phyloP scores from a whole-genome alignment of 192 early-diverging fungal species.

The Spizellomyces sp. region DNA sequence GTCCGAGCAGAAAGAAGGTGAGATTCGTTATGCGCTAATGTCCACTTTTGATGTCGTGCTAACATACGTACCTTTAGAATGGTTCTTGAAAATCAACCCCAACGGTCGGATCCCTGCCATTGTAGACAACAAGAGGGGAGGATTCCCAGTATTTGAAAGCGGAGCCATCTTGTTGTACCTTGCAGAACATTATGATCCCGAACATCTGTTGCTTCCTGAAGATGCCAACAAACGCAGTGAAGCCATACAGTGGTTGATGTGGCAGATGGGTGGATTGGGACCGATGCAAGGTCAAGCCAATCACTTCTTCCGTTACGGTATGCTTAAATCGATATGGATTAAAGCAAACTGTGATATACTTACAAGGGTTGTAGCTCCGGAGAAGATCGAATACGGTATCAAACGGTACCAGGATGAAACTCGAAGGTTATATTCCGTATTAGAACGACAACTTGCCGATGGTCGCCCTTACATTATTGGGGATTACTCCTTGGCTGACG shows the following conservation, averaged over 20 bases:
- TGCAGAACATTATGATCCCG: slow-evolving; percentile 53
- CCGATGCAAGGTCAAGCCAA: slow-evolving; percentile 56
- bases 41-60: background rate
- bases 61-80: slow-evolving; percentile 17
- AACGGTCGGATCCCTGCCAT: slow-evolving; percentile 58
- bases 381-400: slow-evolving; percentile 56
- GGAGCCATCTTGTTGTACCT: slow-evolving; percentile 63
- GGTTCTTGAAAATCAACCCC: slow-evolving; percentile 59
- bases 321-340: background rate
- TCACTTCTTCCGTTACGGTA: slow-evolving; percentile 43
- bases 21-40: background rate
- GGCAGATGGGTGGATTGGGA: slow-evolving; percentile 47
- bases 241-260: slow-evolving; percentile 61
- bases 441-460: slow-evolving; percentile 33
- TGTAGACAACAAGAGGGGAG: slow-evolving; percentile 47
- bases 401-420: slow-evolving; percentile 59
- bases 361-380: slow-evolving; percentile 36
- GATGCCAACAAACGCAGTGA: slow-evolving; percentile 45
- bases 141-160: slow-evolving; percentile 59
- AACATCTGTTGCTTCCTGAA: slow-evolving; percentile 44
- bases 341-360: too few relatives aligned
- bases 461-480: slow-evolving; percentile 34
- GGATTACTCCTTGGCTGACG: slow-evolving; percentile 55
- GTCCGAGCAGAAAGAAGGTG: slow-evolving; percentile 47
- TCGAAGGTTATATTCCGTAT: slow-evolving; percentile 46